A percentile compares a stretch with the other conserved stretches of the same genome.
Conservation (phyloP, 2,329 filamentous ascomycete species). For the Fusarium sp. region DNA sequence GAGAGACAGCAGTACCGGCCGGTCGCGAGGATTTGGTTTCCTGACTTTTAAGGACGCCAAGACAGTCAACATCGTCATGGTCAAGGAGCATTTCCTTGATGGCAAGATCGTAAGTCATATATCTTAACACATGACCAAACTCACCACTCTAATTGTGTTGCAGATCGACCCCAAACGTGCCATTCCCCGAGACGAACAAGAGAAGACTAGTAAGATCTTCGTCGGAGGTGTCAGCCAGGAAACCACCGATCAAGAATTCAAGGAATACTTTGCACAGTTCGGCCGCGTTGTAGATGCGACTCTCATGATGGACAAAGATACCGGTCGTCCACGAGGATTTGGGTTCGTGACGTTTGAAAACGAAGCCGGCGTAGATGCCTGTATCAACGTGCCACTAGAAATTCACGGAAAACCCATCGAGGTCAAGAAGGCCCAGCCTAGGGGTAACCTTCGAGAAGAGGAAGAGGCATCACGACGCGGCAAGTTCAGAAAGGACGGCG, state of each 20-base stretch:
- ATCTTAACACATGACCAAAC: background rate
- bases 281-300: constrained; percentile 96
- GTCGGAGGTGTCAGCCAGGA: constrained; percentile 98
- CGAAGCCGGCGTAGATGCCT: constrained; percentile 92
- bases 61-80: constrained; percentile 99
- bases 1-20: constrained; percentile 92
- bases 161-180: constrained; percentile 98
- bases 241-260: constrained; percentile 94
- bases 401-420: constrained; percentile 97
- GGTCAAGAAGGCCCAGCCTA: constrained; percentile 96
- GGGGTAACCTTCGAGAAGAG: constrained; percentile 92
- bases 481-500: constrained; percentile 67
- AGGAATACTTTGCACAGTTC: constrained; percentile 96
- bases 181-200: constrained; percentile 96
- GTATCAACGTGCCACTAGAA: constrained; percentile 83
- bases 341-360: constrained; percentile 99
- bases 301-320: constrained; percentile 99
- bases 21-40: constrained; percentile 96
- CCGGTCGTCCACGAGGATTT: constrained; percentile 93
- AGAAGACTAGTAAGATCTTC: constrained; percentile 98
- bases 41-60: constrained; percentile 97
- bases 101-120: constrained; percentile 87
- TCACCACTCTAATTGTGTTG: constrained; percentile 30
- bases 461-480: constrained; percentile 75
- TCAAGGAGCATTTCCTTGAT: constrained; percentile 97